Base-by-base conservation (phyloP, 176 grass and related monocot genomes). In the Triticum dicoccoides region DNA sequence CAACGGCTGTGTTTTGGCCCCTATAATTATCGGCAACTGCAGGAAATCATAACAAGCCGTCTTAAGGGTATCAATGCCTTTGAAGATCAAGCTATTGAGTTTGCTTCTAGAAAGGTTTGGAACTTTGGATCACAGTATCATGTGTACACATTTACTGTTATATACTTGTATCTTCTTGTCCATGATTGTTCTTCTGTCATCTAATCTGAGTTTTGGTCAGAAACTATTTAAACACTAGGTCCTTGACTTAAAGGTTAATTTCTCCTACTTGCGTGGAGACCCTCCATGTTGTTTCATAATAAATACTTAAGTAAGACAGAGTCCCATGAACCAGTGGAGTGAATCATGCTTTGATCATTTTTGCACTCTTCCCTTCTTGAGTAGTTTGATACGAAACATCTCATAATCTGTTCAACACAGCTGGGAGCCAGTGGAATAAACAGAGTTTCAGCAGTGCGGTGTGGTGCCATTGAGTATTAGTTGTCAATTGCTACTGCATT, bases 61-160 rank as follows among this genome's bases (percentile, higher is more conserved):
- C 92, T 98, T 21, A 96, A 82, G 78, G 92, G 96, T 49, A 93
- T 98, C 80, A 56, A 91, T 85, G 92, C 94, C 84, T 94, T 98
- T 90, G 92, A 98, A 84, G 93, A 98, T 27, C 93, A 98, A 87
- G 93, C 93, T 76, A 91, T 98, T 91, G 96, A 98, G 73, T 92
- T 98, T 90, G 93, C 96, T 90, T 98, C 93, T 70, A 91, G 96
- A 91, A 98, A 98, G 94, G 96, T 97, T 76, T 59, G 81, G 14
- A 27, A 75, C 23, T 75, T 23, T 4, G 12, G 8, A 32, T 52
- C 45, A 52, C n/a, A 21, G 14, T 62, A 29, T 30, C 29, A 62
- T 62, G 9, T 81, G 63, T 79, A 23, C 64, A 51, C 78, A 20
- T 69, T 59, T 91, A 11, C 14, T 69, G 12, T 47, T 58, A 56